Evolutionary conservation across 2,329 filamentous ascomycete genomes (phyloP).

Genomic region (Chrysosporium queenslandicum): DNA sequence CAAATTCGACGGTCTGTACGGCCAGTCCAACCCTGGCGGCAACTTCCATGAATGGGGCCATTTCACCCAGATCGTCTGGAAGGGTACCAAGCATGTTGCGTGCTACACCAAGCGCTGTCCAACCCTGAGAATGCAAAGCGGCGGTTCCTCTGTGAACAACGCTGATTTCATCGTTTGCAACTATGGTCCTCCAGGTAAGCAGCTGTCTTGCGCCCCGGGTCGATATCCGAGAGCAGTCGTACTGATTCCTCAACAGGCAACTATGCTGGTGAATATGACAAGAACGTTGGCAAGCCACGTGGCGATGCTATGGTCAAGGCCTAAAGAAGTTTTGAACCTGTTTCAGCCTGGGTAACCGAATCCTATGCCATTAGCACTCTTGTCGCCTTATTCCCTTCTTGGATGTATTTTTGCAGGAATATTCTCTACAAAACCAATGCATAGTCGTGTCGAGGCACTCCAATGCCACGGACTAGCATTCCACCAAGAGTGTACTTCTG

Average conservation of each 20-base stretch:
- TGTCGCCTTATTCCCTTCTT: not conserved
- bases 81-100: slow-evolving; percentile 50
- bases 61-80: slow-evolving; percentile 68
- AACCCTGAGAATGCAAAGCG: slow-evolving; percentile 33
- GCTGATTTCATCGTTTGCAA: slow-evolving; percentile 82
- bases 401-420: not conserved
- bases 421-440: not conserved
- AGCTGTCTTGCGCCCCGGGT: not conserved
- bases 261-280: slow-evolving; percentile 43
- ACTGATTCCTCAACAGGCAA: slow-evolving; percentile 40
- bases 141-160: slow-evolving; percentile 27
- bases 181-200: slow-evolving; percentile 64
- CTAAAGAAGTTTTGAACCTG: not conserved
- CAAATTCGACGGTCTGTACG: slow-evolving; percentile 50
- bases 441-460: too few species aligned
- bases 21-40: slow-evolving; percentile 49
- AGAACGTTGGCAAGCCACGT: not conserved
- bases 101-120: slow-evolving; percentile 47
- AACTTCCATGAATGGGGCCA: slow-evolving; percentile 60
- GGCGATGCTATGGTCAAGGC: not conserved
- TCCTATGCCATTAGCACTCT: not conserved
- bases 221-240: not conserved
- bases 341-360: too few species aligned
- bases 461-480: too few species aligned
- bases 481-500: too few species aligned